A percentile compares a stretch with the other conserved stretches of the same genome.
Evolutionary conservation across 2,329 filamentous ascomycete genomes (phyloP).

Genomic region (Cladophialophora yegresii): DNA sequence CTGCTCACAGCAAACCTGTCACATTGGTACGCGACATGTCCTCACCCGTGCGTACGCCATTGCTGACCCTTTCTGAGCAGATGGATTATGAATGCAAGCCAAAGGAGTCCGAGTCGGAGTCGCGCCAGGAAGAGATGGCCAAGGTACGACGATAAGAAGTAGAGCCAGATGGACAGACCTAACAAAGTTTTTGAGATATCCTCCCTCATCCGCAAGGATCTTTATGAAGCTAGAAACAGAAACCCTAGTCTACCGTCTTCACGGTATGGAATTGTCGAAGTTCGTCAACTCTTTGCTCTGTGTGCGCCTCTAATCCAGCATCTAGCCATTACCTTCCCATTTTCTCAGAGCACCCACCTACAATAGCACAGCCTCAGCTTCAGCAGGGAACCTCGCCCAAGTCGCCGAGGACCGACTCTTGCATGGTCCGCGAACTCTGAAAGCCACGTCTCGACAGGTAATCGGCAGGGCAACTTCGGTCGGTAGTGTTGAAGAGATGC

Average conservation of each 20-base stretch:
- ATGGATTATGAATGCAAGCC: slow-evolving; percentile 26
- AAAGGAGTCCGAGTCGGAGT: slow-evolving; percentile 15
- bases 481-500: slow-evolving; percentile 28
- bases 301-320: background rate
- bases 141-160: slow-evolving; percentile 17
- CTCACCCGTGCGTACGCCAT: too few species aligned
- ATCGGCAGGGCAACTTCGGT: slow-evolving; percentile 18
- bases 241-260: slow-evolving; percentile 2
- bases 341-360: slow-evolving; percentile 15
- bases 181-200: slow-evolving; percentile 23
- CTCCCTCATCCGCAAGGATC: slow-evolving; percentile 20
- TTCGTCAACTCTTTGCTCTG: slow-evolving; percentile 1
- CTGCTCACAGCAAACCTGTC: background rate
- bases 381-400: slow-evolving; percentile 19
- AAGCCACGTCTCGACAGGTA: slow-evolving; percentile 4
- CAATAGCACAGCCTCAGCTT: slow-evolving; percentile 10
- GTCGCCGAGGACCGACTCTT: slow-evolving; percentile 21
- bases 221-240: slow-evolving; percentile 17
- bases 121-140: slow-evolving; percentile 19
- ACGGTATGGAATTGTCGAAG: slow-evolving; percentile 9
- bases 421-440: slow-evolving; percentile 14
- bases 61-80: slow-evolving; percentile 4
- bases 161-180: background rate
- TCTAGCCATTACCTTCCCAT: slow-evolving; percentile 17
- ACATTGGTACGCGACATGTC: background rate